Percentiles rank a stretch among this genome's conserved stretches.
Evolutionary conservation across 2,329 filamentous ascomycete genomes (phyloP).

Genomic region (Penicillium aurantiogriseum): DNA sequence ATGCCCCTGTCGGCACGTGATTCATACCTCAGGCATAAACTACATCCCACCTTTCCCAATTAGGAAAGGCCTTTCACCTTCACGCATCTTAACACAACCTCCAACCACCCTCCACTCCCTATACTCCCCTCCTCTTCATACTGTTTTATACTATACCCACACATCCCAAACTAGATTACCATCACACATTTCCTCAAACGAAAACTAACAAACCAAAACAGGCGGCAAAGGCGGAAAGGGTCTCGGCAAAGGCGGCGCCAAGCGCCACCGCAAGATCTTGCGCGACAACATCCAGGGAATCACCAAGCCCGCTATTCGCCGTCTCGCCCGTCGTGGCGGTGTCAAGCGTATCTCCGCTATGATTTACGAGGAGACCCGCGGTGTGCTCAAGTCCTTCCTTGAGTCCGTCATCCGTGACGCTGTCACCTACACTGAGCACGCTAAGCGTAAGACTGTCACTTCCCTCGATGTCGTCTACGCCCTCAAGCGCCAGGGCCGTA

Average conservation of each 20-base stretch:
- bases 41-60: slow-evolving; percentile 12
- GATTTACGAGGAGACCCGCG: slow-evolving; percentile 82
- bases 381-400: slow-evolving; percentile 80
- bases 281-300: slow-evolving; percentile 99
- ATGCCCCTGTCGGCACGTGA: slow-evolving; percentile 29
- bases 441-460: slow-evolving; percentile 63
- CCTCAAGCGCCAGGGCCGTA: slow-evolving; percentile 65
- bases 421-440: slow-evolving; percentile 80
- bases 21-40: slow-evolving; percentile 18
- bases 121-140: background rate
- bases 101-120: background rate
- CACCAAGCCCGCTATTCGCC: slow-evolving; percentile 96
- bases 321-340: slow-evolving; percentile 98
- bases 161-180: too few relatives aligned
- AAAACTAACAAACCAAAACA: slow-evolving; percentile 41
- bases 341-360: slow-evolving; percentile 99
- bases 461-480: slow-evolving; percentile 64
- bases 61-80: background rate
- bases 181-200: background rate
- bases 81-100: slow-evolving; percentile 9
- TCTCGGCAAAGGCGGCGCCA: slow-evolving; percentile 96
- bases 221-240: slow-evolving; percentile 96
- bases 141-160: background rate
- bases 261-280: slow-evolving; percentile 99
- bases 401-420: slow-evolving; percentile 77